Percentiles rank a stretch among this genome's conserved stretches.
phyloP scores from a whole-genome alignment of 2,329 filamentous ascomycete genomes.

The Neospermospora avenae region DNA sequence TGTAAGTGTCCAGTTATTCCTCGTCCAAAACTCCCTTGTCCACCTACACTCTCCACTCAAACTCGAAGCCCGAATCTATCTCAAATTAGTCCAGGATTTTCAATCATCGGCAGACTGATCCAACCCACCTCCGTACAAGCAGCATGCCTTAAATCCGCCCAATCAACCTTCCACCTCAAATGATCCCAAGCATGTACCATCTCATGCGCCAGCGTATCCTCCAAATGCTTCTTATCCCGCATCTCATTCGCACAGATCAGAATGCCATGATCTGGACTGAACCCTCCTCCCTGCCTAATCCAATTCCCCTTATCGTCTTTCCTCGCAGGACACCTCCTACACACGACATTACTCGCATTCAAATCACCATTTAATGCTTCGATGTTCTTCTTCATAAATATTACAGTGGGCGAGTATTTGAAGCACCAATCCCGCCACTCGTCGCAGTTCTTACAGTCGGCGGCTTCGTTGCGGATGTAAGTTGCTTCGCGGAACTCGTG shows the following conservation, averaged over 20 bases:
- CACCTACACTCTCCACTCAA: slow-evolving; percentile 93
- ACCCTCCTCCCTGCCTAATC: slow-evolving; percentile 71
- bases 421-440: slow-evolving; percentile 80
- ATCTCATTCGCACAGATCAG: slow-evolving; percentile 91
- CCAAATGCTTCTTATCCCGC: slow-evolving; percentile 72
- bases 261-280: slow-evolving; percentile 83
- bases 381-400: slow-evolving; percentile 83
- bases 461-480: slow-evolving; percentile 70
- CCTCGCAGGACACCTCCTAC: slow-evolving; percentile 68
- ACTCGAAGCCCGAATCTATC: slow-evolving; percentile 84
- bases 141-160: slow-evolving; percentile 77
- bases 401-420: slow-evolving; percentile 77
- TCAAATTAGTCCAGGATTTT: slow-evolving; percentile 18
- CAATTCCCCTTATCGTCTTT: slow-evolving; percentile 45
- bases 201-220: slow-evolving; percentile 94
- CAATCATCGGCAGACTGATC: neutral
- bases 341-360: slow-evolving; percentile 72
- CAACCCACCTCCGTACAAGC: slow-evolving; percentile 82
- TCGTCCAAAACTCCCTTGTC: slow-evolving; percentile 77
- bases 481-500: slow-evolving; percentile 75
- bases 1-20: slow-evolving; percentile 83
- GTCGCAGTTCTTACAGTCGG: slow-evolving; percentile 80
- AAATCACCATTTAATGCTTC: slow-evolving; percentile 73
- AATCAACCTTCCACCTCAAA: slow-evolving; percentile 85
- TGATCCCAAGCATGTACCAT: slow-evolving; percentile 98